Evolutionary conservation across 2,329 filamentous ascomycete species (phyloP).

Genomic region (Exophiala sp.): DNA sequence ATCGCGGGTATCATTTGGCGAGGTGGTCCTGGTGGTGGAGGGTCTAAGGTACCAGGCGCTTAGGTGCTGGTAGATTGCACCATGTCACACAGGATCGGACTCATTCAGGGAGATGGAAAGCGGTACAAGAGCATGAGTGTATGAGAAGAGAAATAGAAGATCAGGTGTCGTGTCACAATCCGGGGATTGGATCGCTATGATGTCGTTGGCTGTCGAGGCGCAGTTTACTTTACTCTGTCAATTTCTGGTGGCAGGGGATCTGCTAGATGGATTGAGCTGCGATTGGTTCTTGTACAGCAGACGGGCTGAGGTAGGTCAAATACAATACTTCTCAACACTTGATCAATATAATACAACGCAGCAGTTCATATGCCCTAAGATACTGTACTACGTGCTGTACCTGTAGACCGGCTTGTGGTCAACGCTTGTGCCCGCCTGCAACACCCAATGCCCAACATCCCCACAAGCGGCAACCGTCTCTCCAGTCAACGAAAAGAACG

Average conservation of each 20-base stretch:
- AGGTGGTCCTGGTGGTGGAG: slow-evolving; percentile 8
- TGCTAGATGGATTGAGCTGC: background rate
- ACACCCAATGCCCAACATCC: background rate
- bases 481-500: no score
- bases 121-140: background rate
- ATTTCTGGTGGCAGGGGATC: slow-evolving; percentile 14
- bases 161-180: slow-evolving; percentile 15
- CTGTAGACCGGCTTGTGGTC: background rate
- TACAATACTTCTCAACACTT: no score
- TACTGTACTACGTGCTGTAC: no score
- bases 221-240: slow-evolving; percentile 1
- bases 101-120: background rate
- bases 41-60: slow-evolving; percentile 14
- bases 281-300: no score
- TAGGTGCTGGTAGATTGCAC: slow-evolving; percentile 7
- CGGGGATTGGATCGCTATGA: slow-evolving; percentile 14
- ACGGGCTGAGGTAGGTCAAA: no score
- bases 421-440: background rate
- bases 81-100: slow-evolving; percentile 6
- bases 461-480: background rate
- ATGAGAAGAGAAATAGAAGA: background rate
- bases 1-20: slow-evolving; percentile 18
- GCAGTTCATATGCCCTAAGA: no score
- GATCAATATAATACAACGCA: no score
- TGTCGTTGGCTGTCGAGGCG: slow-evolving; percentile 19